Conservation (phyloP, 139 green algal genomes). For the Chlamydomonas eustigma region DNA sequence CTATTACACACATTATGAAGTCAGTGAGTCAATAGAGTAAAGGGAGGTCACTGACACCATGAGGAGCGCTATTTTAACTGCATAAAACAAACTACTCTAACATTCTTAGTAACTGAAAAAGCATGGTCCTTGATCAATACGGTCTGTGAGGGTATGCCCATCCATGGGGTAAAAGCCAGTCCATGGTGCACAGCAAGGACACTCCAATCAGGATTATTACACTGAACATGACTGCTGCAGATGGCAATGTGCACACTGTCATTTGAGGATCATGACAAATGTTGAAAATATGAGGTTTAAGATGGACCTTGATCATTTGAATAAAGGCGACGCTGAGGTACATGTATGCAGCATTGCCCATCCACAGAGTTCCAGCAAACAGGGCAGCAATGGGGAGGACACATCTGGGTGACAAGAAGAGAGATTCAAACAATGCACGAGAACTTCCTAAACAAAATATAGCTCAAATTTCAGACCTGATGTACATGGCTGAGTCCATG, state of each 20-base stretch:
- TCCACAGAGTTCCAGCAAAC: slow-evolving; percentile 88
- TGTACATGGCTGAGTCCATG: slow-evolving; percentile 31
- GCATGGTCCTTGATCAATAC: not conserved
- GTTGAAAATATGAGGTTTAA: no score
- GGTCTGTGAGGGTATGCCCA: no score
- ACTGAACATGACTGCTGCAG: no score
- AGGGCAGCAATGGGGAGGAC: slow-evolving; percentile 80
- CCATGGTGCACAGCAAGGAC: no score
- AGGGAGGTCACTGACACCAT: no score
- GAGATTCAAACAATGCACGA: not conserved
- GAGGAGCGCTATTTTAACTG: no score
- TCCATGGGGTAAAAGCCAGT: no score
- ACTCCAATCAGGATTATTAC: no score
- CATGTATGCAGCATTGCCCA: slow-evolving; percentile 91
- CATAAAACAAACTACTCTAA: not conserved
- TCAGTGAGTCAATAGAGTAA: not conserved
- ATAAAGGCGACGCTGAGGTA: slow-evolving; percentile 93
- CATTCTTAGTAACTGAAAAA: not conserved
- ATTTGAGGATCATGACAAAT: no score
- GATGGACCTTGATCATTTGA: slow-evolving; percentile 95
- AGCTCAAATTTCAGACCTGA: slow-evolving; percentile 22
- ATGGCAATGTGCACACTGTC: no score
- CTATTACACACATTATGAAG: slow-evolving; percentile 11
- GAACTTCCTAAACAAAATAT: not conserved
- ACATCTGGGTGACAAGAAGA: slow-evolving; percentile 5